A percentile compares a stretch with the other conserved stretches of the same genome.
Evolutionary conservation across 495 filamentous ascomycete species (phyloP).

Genomic region (Thermochaetoides thermophila): DNA sequence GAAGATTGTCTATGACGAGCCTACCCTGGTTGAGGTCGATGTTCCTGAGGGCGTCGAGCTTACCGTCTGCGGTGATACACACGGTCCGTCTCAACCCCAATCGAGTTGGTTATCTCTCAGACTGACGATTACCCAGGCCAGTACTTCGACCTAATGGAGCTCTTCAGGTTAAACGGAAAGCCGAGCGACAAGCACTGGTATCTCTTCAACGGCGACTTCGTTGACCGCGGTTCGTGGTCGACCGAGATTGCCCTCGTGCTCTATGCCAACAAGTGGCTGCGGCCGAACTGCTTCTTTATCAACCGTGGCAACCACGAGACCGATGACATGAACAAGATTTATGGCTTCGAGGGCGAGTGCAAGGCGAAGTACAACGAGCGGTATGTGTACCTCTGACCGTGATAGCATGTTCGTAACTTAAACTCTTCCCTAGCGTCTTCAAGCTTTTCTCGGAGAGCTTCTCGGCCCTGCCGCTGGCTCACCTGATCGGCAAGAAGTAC

Average conservation of each 20-base stretch:
- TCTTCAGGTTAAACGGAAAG: conserved; percentile 82
- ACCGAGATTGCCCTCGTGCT: conserved; percentile 87
- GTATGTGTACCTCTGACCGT: conserved; percentile 12
- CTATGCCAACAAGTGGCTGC: conserved; percentile 94
- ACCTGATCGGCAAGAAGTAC: conserved; percentile 80
- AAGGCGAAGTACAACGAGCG: conserved; percentile 94
- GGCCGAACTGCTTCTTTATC: conserved; percentile 76
- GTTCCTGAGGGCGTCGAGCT: conserved; percentile 60
- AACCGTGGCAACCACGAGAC: conserved; percentile 99
- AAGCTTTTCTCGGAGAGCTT: conserved; percentile 98
- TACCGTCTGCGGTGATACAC: conserved; percentile 95
- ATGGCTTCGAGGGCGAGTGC: conserved; percentile 97
- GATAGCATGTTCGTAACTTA: conserved; percentile 15
- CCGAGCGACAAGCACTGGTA: conserved; percentile 78
- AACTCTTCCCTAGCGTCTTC: conserved; percentile 41
- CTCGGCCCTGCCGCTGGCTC: conserved; percentile 84
- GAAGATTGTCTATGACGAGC: conserved; percentile 77
- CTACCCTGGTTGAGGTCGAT: conserved; percentile 93
- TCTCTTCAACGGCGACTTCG: conserved; percentile 98
- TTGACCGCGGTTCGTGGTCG: conserved; percentile 95
- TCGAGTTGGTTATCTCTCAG: not conserved
- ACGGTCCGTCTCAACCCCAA: conserved; percentile 42
- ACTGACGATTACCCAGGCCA: conserved; percentile 46
- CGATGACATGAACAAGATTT: conserved; percentile 98
- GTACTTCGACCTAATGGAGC: conserved; percentile 92